Conservation (phyloP, 73 alveolate species). For the Effrenium voratum region DNA sequence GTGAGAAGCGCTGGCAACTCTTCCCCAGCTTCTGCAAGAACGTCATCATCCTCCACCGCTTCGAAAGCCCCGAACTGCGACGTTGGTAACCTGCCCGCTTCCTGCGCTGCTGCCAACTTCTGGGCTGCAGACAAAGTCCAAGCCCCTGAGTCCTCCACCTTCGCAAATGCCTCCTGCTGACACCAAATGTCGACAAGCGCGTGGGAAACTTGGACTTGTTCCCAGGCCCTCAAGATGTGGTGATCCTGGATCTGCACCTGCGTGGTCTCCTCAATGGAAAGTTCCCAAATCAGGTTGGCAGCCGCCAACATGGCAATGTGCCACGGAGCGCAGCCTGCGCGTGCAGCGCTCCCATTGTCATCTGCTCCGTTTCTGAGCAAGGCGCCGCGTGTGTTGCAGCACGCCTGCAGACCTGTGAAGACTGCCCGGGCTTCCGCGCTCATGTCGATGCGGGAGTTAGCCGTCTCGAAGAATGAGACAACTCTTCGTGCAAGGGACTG, state of each 20-base stretch:
- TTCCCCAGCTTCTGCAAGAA: no score
- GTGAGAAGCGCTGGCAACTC: no score
- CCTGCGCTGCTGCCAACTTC: slow-evolving; percentile 1
- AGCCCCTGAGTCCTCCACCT: neutral
- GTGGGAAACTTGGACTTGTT: neutral
- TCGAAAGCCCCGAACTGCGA: neutral
- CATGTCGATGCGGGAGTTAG: neutral
- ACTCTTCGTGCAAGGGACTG: neutral
- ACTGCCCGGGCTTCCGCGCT: neutral
- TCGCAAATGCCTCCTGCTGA: no score
- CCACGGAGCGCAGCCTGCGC: neutral
- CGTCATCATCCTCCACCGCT: neutral
- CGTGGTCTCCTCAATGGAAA: neutral
- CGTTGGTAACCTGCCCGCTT: neutral
- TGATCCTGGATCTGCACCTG: neutral
- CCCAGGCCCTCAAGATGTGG: neutral
- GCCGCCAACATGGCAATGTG: neutral
- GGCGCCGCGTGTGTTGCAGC: neutral
- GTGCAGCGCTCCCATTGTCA: neutral
- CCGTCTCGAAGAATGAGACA: neutral
- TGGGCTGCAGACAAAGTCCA: neutral
- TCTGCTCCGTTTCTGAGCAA: neutral
- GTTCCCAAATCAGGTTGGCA: neutral
- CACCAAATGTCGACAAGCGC: neutral
- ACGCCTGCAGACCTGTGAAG: neutral